phyloP scores from a whole-genome alignment of 352 stramenopile genomes.

The Aphanomyces invadans region DNA sequence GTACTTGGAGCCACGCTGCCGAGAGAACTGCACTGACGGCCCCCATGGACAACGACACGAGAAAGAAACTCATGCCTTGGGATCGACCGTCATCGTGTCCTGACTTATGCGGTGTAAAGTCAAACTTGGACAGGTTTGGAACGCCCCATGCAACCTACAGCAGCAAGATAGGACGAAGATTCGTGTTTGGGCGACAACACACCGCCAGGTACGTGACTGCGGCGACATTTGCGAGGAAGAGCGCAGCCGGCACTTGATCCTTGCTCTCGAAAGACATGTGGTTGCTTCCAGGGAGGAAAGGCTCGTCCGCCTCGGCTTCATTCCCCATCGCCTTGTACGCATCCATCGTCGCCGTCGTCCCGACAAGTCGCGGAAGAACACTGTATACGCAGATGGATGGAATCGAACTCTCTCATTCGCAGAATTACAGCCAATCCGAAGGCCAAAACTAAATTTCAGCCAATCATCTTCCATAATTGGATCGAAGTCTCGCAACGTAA shows the following conservation, averaged over 20 bases:
- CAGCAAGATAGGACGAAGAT: conserved; percentile 7
- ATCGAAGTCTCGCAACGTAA: no score
- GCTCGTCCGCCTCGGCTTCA: conserved; percentile 8
- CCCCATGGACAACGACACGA: conserved; percentile 56
- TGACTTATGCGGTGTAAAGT: conserved; percentile 61
- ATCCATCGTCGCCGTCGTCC: background rate
- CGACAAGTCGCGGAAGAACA: background rate
- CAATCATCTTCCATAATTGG: no score
- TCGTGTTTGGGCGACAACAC: conserved; percentile 12
- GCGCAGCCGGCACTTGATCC: conserved; percentile 54
- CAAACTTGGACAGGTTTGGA: conserved; percentile 62
- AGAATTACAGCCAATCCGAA: background rate
- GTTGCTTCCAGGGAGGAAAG: conserved; percentile 8
- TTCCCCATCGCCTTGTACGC: conserved; percentile 10
- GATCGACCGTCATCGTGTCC: conserved; percentile 38
- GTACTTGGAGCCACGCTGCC: conserved; percentile 58
- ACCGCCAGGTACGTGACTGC: conserved; percentile 54
- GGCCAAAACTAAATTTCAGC: background rate
- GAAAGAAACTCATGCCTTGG: conserved; percentile 64
- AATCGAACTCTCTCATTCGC: no score
- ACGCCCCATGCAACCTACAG: conserved; percentile 57
- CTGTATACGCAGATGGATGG: no score
- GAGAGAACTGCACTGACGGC: conserved; percentile 59
- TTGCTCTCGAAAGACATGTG: conserved; percentile 38
- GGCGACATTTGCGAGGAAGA: conserved; percentile 54